Evolutionary conservation across 2,329 filamentous ascomycete species (phyloP).

Genomic region (Aschersonia sp.): DNA sequence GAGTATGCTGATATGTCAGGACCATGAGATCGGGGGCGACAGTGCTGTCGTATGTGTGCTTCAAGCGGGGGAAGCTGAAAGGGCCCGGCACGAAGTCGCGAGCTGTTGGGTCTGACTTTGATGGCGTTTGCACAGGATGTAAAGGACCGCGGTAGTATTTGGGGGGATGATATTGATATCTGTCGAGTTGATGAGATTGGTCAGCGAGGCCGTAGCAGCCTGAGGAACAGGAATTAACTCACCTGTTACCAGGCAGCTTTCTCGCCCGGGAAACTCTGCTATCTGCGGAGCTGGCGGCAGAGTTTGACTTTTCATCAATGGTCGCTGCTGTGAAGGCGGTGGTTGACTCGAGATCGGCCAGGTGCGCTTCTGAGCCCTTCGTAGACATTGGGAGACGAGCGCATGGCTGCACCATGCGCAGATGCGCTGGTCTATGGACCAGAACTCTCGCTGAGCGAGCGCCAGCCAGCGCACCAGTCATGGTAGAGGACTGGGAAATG

Average conservation of each 20-base stretch:
- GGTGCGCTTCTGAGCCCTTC: conserved; percentile 20
- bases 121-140: conserved; percentile 84
- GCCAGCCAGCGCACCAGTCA: conserved; percentile 27
- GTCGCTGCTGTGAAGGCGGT: conserved; percentile 31
- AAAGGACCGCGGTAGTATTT: conserved; percentile 91
- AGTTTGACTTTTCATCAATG: conserved; percentile 21
- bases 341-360: conserved; percentile 35
- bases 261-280: conserved; percentile 18
- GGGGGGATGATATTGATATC: conserved; percentile 89
- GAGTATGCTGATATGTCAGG: conserved; percentile 73
- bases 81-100: conserved; percentile 82
- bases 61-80: conserved; percentile 73
- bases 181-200: conserved; percentile 18
- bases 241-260: conserved; percentile 33
- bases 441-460: conserved; percentile 19
- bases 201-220: background rate
- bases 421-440: conserved; percentile 13
- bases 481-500: conserved; percentile 9
- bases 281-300: conserved; percentile 26
- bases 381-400: conserved; percentile 32
- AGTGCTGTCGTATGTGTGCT: conserved; percentile 81
- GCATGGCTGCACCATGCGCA: conserved; percentile 11
- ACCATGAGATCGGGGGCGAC: conserved; percentile 80
- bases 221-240: conserved; percentile 6
- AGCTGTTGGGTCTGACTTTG: conserved; percentile 72